These are phyloP conservation scores for Tympanopsis confertula DNA, from an alignment of 2,329 filamentous ascomycete species.

Conservation along the genomic window DNA sequence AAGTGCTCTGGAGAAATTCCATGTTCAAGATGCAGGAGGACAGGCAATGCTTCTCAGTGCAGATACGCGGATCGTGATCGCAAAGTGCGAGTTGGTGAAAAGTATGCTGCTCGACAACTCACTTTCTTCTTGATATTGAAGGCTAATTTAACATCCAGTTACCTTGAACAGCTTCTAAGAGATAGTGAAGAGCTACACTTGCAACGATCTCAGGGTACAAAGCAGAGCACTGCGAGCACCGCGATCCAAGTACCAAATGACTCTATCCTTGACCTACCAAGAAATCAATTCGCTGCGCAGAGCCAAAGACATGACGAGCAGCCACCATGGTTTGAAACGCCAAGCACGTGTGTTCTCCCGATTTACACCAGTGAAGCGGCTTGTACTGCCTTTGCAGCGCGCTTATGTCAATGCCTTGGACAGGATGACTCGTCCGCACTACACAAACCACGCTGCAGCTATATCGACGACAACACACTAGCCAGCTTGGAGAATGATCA, in stretches of 20 bases:
- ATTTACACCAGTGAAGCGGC: conserved; percentile 22
- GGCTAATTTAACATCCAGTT: too few relatives aligned
- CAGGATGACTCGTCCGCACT: conserved; percentile 7
- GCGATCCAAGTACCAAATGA: too few relatives aligned
- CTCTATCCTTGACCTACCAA: conserved; percentile 14
- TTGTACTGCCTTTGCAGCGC: conserved; percentile 21
- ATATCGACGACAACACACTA: conserved; percentile 7
- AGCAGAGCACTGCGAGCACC: not conserved
- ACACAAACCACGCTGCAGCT: conserved; percentile 19
- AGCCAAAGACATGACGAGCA: conserved; percentile 18
- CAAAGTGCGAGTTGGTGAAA: conserved; percentile 1
- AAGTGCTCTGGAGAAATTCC: conserved; percentile 19
- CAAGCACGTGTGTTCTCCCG: conserved; percentile 15
- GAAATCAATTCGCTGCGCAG: conserved; percentile 17
- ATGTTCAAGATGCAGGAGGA: conserved; percentile 14
- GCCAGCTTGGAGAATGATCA: conserved; percentile 5
- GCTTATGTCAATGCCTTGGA: conserved; percentile 17
- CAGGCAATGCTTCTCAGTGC: not conserved
- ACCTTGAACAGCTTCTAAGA: not conserved
- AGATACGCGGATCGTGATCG: not conserved
- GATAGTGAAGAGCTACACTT: not conserved
- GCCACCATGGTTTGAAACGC: conserved; percentile 21
- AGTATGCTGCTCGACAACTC: conserved; percentile 9
- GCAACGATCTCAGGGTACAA: not conserved
- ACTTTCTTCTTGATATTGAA: conserved; percentile 14